These are phyloP conservation scores for Ceratocystis papillata DNA, from an alignment of 2,329 filamentous ascomycete genomes.

Conservation along the genomic window DNA sequence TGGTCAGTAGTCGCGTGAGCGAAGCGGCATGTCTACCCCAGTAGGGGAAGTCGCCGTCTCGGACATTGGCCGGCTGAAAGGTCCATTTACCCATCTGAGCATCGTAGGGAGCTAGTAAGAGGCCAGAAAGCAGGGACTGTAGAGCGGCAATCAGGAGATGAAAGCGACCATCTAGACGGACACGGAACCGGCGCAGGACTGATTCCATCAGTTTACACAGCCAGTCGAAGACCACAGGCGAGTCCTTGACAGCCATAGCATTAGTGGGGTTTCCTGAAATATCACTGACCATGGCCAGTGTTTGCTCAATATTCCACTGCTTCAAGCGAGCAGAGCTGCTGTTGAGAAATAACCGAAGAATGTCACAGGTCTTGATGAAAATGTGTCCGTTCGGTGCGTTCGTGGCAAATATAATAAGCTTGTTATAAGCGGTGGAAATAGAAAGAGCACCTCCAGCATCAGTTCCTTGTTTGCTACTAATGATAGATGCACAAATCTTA, in stretches of 20 bases:
- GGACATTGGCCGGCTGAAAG: conserved; percentile 26
- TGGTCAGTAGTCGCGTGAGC: conserved; percentile 46
- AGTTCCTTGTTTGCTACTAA: neutral
- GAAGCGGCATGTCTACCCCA: conserved; percentile 39
- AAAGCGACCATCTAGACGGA: conserved; percentile 52
- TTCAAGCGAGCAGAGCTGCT: conserved; percentile 41
- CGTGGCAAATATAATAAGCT: conserved; percentile 28
- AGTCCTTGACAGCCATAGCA: conserved; percentile 28
- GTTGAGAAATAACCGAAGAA: conserved; percentile 40
- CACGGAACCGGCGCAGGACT: conserved; percentile 49
- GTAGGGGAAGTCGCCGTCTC: conserved; percentile 26
- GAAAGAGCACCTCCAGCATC: conserved; percentile 30
- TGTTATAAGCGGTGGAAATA: conserved; percentile 36
- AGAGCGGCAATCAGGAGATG: conserved; percentile 46
- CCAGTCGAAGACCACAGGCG: conserved; percentile 35
- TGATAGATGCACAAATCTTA: conserved; percentile 32
- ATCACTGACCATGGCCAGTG: conserved; percentile 34
- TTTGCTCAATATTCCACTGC: conserved; percentile 49
- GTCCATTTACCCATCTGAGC: conserved; percentile 28
- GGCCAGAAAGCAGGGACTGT: conserved; percentile 44
- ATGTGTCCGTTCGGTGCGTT: conserved; percentile 26
- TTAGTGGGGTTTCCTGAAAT: conserved; percentile 33
- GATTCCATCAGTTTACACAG: conserved; percentile 46
- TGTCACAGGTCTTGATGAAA: conserved; percentile 35
- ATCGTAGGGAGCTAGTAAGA: conserved; percentile 36